These are phyloP conservation scores for Heliamphora exappendiculata DNA, from an alignment of 148 eudicot species.

Conservation along the genomic window DNA sequence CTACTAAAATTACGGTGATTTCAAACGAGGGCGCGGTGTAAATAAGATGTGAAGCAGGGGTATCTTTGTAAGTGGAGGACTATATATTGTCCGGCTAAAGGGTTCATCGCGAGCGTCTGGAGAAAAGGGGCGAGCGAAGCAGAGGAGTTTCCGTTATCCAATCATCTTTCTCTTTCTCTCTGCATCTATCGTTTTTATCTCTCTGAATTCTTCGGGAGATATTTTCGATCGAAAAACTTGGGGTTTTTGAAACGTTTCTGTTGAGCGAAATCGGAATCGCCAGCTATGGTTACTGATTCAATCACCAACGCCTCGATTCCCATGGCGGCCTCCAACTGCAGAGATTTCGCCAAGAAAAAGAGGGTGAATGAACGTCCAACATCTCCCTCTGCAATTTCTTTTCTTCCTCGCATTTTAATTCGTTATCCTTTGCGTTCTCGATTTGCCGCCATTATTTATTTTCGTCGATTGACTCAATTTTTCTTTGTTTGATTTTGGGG, in stretches of 20 bases:
- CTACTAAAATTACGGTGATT: neutral
- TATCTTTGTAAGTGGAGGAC: neutral
- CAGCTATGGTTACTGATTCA: constrained; percentile 64
- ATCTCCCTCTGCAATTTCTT: neutral
- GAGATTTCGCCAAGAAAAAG: constrained; percentile 78
- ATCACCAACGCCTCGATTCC: constrained; percentile 60
- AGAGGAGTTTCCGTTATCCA: constrained; percentile 65
- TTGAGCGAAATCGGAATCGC: neutral
- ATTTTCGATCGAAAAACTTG: constrained; percentile 18
- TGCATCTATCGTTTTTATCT: neutral
- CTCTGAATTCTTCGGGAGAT: neutral
- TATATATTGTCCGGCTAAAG: neutral
- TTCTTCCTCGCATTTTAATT: neutral
- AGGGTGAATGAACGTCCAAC: constrained; percentile 34
- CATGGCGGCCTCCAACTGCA: constrained; percentile 38
- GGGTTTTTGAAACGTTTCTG: constrained; percentile 26
- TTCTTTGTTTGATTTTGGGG: constrained; percentile 6
- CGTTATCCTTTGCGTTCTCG: neutral
- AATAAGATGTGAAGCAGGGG: neutral
- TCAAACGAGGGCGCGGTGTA: neutral
- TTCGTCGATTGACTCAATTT: neutral
- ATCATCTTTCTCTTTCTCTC: constrained; percentile 12
- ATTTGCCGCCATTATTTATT: neutral
- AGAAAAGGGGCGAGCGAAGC: constrained; percentile 25
- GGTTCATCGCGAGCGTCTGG: neutral